Evolutionary conservation across 805 yeast species (phyloP), one percentile per base, ranked within the genome.

Genomic region (Candida caryicola): DNA sequence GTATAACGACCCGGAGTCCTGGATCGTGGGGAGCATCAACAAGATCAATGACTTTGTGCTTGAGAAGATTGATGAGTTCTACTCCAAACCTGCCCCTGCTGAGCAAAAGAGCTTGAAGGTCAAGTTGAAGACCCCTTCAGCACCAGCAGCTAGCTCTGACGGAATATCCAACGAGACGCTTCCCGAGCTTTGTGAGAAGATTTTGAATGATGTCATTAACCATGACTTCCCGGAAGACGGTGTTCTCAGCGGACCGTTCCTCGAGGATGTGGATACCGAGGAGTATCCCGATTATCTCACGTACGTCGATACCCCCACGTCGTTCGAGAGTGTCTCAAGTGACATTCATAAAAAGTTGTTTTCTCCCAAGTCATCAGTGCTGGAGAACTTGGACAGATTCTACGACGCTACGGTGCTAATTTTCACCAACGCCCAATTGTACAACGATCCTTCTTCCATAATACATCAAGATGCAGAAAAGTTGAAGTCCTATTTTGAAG

Each of bases 271-370:
- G 2, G 79, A 80, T 51, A 74, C 73, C 23, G 75, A 76, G 10
- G 77, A 75, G 41, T 82, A 84, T 50, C 95, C 96, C 1, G 95
- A 85, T 51, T 90, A 90, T 64, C 82, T 82, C 61, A 73, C 77
- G 45, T 66, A 85, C 5, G 81, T 91, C 31, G 73, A 77, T 46
- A 67, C 74, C 37, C 95, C 96, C 10, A 84, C 87, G 59, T 77
- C 95, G 1, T 74, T 91, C 50, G 73, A 71, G 36, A 69, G 76
- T 23, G 76, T 91, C 8, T 64, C 72, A 43, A 62, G 63, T 15
- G 74, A 74, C 34, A 54, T 89, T 30, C 74, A 74, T 13, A 77
- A 79, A 17, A 70, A 74, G 21, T 76, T 66, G 7, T 56, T 57
- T 35, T 40, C 49, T 8, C 40, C 55, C 4, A 52, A 50, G 13